These are phyloP conservation scores for Piloderma croceum DNA, from an alignment of 768 basidiomycete species.

Conservation along the genomic window DNA sequence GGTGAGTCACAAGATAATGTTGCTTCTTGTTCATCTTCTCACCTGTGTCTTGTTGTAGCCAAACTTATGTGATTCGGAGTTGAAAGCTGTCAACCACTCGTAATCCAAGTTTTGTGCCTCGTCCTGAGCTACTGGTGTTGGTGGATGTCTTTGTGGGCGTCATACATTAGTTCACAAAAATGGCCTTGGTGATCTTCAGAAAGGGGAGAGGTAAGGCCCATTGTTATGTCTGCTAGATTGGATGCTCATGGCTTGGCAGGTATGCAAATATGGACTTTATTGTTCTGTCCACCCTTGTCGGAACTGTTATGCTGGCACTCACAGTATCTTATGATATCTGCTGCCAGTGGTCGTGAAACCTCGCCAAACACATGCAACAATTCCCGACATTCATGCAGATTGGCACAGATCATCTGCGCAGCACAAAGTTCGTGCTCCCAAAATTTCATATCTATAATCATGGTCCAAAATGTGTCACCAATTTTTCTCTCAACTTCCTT, in stretches of 20 bases:
- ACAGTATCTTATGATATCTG: slow-evolving; percentile 1
- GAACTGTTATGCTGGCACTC: neutral
- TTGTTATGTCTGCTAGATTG: neutral
- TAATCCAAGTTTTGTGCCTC: slow-evolving; percentile 1
- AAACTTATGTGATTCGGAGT: too few species aligned
- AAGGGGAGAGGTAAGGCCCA: slow-evolving; percentile 10
- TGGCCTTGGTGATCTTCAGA: slow-evolving; percentile 10
- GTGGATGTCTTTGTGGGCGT: slow-evolving; percentile 5
- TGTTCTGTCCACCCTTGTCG: slow-evolving; percentile 1
- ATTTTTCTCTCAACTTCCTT: neutral
- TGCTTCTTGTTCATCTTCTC: too few species aligned
- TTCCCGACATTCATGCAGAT: neutral
- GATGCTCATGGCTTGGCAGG: slow-evolving; percentile 3
- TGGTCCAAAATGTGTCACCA: neutral
- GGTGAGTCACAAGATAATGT: neutral
- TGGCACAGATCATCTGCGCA: neutral
- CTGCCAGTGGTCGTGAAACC: neutral
- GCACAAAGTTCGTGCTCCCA: neutral
- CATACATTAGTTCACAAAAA: slow-evolving; percentile 11
- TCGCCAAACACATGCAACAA: neutral
- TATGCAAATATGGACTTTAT: slow-evolving; percentile 13
- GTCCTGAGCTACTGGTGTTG: slow-evolving; percentile 11
- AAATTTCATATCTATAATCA: neutral
- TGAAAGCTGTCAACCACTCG: neutral
- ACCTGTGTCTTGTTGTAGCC: neutral